phyloP scores from a whole-genome alignment of 306 rosid species.

The Castanopsis chinensis region DNA sequence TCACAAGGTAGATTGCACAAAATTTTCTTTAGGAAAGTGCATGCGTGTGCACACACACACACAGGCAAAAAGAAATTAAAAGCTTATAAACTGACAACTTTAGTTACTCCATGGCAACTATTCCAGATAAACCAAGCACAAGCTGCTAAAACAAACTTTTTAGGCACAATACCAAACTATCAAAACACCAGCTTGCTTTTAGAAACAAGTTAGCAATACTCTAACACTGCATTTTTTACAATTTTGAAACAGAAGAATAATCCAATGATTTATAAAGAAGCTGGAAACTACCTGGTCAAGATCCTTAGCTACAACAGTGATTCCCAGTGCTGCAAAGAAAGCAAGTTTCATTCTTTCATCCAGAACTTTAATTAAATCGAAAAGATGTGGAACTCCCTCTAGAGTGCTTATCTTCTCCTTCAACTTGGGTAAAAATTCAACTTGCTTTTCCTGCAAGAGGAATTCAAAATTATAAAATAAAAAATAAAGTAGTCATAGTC shows the following conservation, averaged over 20 bases:
- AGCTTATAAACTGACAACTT: not conserved
- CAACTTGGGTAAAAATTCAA: constrained; percentile 53
- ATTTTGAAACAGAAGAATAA: not conserved
- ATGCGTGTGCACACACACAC: too few species aligned
- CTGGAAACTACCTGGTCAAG: constrained; percentile 72
- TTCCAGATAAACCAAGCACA: constrained; percentile 8
- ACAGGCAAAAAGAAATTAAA: not conserved
- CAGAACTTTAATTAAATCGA: constrained; percentile 70
- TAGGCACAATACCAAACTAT: constrained; percentile 7
- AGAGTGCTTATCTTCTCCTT: constrained; percentile 65
- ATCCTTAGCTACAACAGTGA: constrained; percentile 82
- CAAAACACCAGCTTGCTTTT: not conserved
- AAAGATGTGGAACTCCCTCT: constrained; percentile 86
- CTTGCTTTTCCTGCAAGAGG: constrained; percentile 91
- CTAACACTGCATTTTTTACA: not conserved
- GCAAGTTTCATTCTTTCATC: constrained; percentile 92
- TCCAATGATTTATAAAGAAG: not conserved
- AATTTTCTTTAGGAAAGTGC: not conserved
- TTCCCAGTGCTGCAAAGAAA: constrained; percentile 69
- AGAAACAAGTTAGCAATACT: not conserved
- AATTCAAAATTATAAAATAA: not conserved
- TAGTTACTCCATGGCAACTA: constrained; percentile 7
- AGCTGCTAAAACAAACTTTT: not conserved
- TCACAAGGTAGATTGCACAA: not conserved
- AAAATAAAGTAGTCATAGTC: not conserved